phyloP scores from a whole-genome alignment of 371 early-diverging fungal genomes.

The Rhizopus sp. region DNA sequence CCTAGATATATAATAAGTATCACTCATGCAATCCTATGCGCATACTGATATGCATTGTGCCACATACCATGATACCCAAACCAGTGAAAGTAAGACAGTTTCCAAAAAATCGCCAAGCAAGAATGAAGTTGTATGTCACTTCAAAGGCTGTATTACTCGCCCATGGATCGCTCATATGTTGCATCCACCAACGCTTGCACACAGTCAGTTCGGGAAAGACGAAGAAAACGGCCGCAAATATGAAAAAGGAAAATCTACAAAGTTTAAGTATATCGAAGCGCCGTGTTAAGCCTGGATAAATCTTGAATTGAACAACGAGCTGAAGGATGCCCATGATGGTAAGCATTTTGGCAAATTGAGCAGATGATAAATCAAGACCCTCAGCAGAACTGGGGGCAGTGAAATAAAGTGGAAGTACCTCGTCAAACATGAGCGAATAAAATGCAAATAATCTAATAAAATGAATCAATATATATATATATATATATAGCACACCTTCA shows the following conservation, averaged over 20 bases:
- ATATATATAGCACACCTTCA: background rate
- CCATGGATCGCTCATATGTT: conserved; percentile 17
- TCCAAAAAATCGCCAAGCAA: conserved; percentile 48
- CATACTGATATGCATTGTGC: no score
- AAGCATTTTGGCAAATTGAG: conserved; percentile 46
- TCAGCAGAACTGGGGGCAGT: conserved; percentile 52
- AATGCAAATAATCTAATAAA: conserved; percentile 52
- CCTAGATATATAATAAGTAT: conserved; percentile 17
- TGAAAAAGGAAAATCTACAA: conserved; percentile 38
- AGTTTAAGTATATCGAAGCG: conserved; percentile 36
- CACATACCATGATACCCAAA: conserved; percentile 58
- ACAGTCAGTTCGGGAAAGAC: conserved; percentile 46
- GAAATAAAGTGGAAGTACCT: conserved; percentile 69
- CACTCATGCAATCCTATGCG: no score
- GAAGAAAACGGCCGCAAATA: conserved; percentile 43
- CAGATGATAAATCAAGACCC: conserved; percentile 49
- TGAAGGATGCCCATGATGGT: conserved; percentile 54
- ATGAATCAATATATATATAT: background rate
- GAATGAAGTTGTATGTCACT: conserved; percentile 32
- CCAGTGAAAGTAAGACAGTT: conserved; percentile 64
- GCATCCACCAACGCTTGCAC: conserved; percentile 25
- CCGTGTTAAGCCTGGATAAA: conserved; percentile 56
- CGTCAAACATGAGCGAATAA: conserved; percentile 77
- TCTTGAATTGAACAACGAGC: conserved; percentile 50
- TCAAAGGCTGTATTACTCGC: conserved; percentile 26